These are phyloP conservation scores for Termitomyces sp. DNA, from an alignment of 768 basidiomycete species.

Conservation along the genomic window DNA sequence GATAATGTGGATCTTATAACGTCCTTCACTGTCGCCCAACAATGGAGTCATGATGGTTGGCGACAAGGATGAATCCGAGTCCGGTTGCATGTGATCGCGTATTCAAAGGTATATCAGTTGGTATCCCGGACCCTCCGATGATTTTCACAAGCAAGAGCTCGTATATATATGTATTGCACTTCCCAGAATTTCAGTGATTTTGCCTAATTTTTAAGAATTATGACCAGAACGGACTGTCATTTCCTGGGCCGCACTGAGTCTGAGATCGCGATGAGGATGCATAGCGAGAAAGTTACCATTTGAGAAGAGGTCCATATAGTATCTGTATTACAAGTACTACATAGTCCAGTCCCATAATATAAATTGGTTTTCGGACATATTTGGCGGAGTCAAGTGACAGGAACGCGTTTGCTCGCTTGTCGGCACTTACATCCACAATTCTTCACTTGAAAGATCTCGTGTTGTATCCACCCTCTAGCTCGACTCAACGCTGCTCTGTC, in stretches of 20 bases:
- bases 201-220: no score
- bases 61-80: neutral
- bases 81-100: slow-evolving; percentile 5
- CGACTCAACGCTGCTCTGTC: slow-evolving; percentile 28
- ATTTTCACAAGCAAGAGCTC: neutral
- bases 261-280: neutral
- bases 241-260: neutral
- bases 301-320: neutral
- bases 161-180: neutral
- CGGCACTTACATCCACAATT: slow-evolving; percentile 4
- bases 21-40: slow-evolving; percentile 44
- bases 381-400: slow-evolving; percentile 28
- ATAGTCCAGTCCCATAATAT: no score
- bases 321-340: no score
- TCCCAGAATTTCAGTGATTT: neutral
- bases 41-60: slow-evolving; percentile 22
- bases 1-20: slow-evolving; percentile 44
- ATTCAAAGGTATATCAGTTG: no score
- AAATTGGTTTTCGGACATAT: no score
- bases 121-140: neutral
- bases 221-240: neutral
- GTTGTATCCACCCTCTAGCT: slow-evolving; percentile 17
- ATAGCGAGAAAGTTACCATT: neutral
- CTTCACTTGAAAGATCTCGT: slow-evolving; percentile 11
- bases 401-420: slow-evolving; percentile 23